Base-by-base conservation (phyloP, 1,139 yeast species). In the Cylindricascospora bacillispora region DNA sequence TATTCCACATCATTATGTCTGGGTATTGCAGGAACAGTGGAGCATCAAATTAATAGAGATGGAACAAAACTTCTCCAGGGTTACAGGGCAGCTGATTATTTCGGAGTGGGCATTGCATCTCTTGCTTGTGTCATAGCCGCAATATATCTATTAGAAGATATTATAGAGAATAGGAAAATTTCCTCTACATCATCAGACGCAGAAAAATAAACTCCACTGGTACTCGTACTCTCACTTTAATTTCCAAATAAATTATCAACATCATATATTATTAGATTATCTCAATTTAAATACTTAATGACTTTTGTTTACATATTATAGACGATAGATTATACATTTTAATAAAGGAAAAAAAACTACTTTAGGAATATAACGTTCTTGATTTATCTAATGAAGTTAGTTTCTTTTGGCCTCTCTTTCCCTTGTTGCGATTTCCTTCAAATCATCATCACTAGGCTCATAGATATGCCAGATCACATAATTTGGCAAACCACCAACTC, bases 381-480 rank as follows among this genome's bases (percentile, higher is more conserved):
- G n/a, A n/a, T n/a, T n/a, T n/a, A n/a, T n/a, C n/a, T n/a, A n/a
- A n/a, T n/a, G n/a, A n/a, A n/a, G n/a, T n/a, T n/a, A n/a, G n/a
- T 54, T 53, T 38, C 60, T 60, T 57, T 81, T 68, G 59, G 68
- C 75, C 51, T 66, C 72, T 57, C 86, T 67, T 56, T 73, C 93
- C 61, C 69, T 65, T 51, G 67, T 65, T 2, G 82, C 78, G 31
- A 82, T 80, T 46, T 75, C 73, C 48, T 68, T 66, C 39, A 83
- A 62, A 56, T 86, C 95, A 49, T 86, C 95, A 52, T 80, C 93
- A 58, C 94, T 80, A 24, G 94, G 93, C 55, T 82, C 95, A 54
- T 81, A 82, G 37, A 82, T 77, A 54, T 82, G 95, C 95, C 94
- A 82, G 38, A 82, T 77, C 25, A 81, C 89, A 51, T 83, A 82